phyloP scores from a whole-genome alignment of 352 stramenopile genomes.

The Pythium vanterpoolii region DNA sequence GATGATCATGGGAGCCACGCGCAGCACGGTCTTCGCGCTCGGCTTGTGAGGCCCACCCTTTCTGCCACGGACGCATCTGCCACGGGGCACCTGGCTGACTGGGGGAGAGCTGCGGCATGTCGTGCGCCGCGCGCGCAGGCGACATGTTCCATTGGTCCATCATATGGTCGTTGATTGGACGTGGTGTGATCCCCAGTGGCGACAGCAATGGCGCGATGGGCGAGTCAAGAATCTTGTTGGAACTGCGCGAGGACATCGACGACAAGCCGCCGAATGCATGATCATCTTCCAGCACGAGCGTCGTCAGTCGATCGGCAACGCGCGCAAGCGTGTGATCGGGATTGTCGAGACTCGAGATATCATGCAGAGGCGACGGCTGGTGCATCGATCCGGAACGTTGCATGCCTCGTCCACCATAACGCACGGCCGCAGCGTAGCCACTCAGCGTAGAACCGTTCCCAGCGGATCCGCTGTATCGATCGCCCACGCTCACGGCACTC shows the following conservation, averaged over 20 bases:
- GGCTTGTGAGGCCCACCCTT: constrained; percentile 26
- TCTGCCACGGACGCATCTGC: constrained; percentile 26
- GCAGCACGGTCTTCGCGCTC: constrained; percentile 46
- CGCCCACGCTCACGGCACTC: constrained; percentile 23
- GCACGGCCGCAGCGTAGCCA: constrained; percentile 81
- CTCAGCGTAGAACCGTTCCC: constrained; percentile 43
- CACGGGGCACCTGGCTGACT: constrained; percentile 30
- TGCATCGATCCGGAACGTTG: constrained; percentile 32
- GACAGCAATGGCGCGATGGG: constrained; percentile 36
- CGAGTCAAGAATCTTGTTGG: constrained; percentile 54
- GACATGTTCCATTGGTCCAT: constrained; percentile 84
- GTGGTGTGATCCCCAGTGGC: constrained; percentile 48
- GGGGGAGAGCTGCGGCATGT: constrained; percentile 42
- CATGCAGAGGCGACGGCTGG: constrained; percentile 26
- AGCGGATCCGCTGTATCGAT: constrained; percentile 22
- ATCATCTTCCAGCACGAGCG: constrained; percentile 58
- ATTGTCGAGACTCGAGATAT: constrained; percentile 21
- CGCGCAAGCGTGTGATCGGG: constrained; percentile 27
- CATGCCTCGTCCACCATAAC: constrained; percentile 50
- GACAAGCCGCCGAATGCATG: constrained; percentile 30
- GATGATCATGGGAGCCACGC: constrained; percentile 24
- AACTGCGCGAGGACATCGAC: constrained; percentile 54
- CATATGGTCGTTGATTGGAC: constrained; percentile 53
- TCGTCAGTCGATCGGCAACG: constrained; percentile 69
- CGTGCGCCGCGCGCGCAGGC: constrained; percentile 37